Conservation (phyloP, 164 flowering plant genomes). For the Sextonia rubra region DNA sequence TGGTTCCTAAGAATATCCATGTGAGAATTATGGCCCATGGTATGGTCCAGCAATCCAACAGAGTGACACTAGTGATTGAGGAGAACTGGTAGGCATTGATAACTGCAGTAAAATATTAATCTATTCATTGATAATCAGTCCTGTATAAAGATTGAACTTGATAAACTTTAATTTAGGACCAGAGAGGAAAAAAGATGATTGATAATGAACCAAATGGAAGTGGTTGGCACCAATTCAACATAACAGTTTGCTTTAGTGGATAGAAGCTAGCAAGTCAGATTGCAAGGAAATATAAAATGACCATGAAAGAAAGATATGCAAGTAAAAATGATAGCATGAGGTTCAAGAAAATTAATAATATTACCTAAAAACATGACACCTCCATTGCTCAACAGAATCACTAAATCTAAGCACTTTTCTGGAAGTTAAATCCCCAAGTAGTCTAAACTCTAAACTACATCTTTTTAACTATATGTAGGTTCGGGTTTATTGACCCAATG, state of each 20-base stretch:
- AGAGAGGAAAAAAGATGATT: background rate
- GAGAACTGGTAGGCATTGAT: slow-evolving; percentile 67
- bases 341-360: too few relatives aligned
- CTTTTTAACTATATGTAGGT: too few relatives aligned
- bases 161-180: background rate
- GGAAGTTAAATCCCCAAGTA: too few relatives aligned
- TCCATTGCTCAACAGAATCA: too few relatives aligned
- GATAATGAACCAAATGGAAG: background rate
- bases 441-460: too few relatives aligned
- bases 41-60: slow-evolving; percentile 76
- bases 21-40: slow-evolving; percentile 76
- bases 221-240: background rate
- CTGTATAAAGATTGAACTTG: background rate
- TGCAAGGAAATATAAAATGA: background rate
- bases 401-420: too few relatives aligned
- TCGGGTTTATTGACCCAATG: too few relatives aligned
- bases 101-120: slow-evolving; percentile 37
- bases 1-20: slow-evolving; percentile 57
- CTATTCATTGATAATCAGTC: background rate
- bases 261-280: background rate
- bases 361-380: too few relatives aligned
- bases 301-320: too few relatives aligned
- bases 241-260: background rate
- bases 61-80: slow-evolving; percentile 76
- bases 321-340: too few relatives aligned